Percentiles rank a stretch among this genome's conserved stretches.
phyloP scores from a whole-genome alignment of 345 rosid genomes.

The Arabidopsis thaliana region DNA sequence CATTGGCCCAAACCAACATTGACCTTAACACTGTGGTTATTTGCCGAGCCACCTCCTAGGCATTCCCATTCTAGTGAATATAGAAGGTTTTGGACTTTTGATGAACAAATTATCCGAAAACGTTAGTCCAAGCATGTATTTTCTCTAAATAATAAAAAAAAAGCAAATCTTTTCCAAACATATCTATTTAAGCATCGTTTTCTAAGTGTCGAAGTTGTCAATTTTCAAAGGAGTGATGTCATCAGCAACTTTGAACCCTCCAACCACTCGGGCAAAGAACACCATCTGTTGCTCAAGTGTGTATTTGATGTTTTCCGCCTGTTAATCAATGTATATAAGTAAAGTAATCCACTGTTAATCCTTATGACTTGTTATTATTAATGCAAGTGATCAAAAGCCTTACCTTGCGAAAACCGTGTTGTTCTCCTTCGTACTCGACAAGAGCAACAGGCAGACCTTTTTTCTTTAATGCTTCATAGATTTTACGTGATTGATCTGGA shows the following conservation, averaged over 20 bases:
- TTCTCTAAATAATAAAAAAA: neutral
- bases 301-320: constrained; percentile 93
- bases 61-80: too few relatives aligned
- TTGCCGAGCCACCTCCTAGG: neutral
- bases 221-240: constrained; percentile 70
- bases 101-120: neutral
- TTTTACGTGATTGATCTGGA: constrained; percentile 88
- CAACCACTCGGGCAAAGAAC: constrained; percentile 80
- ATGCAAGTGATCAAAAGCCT: constrained; percentile 4
- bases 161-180: neutral
- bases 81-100: neutral
- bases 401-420: constrained; percentile 97
- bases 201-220: constrained; percentile 67
- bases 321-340: constrained; percentile 28
- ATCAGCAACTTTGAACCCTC: constrained; percentile 78
- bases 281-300: constrained; percentile 93
- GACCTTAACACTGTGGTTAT: too few relatives aligned
- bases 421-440: constrained; percentile 94
- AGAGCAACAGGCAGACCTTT: constrained; percentile 95
- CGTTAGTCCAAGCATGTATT: neutral
- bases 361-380: neutral
- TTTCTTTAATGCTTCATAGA: constrained; percentile 74
- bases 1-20: too few relatives aligned
- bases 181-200: constrained; percentile 23
- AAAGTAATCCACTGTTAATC: neutral